Base-by-base conservation (phyloP, 805 yeast genomes). In the Cyberlindnera mrakii region DNA sequence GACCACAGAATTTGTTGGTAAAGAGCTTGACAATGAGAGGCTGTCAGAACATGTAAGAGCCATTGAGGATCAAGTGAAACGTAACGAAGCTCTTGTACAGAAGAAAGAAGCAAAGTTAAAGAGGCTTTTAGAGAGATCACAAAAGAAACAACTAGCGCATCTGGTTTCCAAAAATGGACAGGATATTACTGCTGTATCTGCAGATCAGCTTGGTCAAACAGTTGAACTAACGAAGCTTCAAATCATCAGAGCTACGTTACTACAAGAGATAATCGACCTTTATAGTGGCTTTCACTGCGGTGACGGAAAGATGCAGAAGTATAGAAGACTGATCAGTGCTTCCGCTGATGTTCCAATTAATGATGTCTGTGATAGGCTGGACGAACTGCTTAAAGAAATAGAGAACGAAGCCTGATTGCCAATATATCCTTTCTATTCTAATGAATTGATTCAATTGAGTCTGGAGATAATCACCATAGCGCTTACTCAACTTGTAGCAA, bases 341-440 rank as follows among this genome's bases (percentile, higher is more conserved):
- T 77, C 87, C 49, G 81, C 89, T 39, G 86, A 80, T 35, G 74
- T 85, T 44, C 76, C 77, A 10, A 72, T 80, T 18, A 76, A 75
- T 49, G 85, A 82, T 51, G 84, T 84, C 33, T 87, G 82, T 56
- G 75, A 73, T 37, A 74, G 80, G 48, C 66, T 83, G 41, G 83
- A 81, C 54, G 83, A 80, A 7, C 78, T 83, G 38, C 66, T 66
- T 35, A 51, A 62, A n/a, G 59, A 56, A 36, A 52, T 57, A 33
- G 57, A 55, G 29, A 41, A 39, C 29, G 49, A 33, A 15, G 11
- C 33, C 5, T 33, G 38, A 40, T 16, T 7, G n/a, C 11, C 8
- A 15, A n/a, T 33, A 33, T 33, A 10, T 10, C 7, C 14, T 15
- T 10, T 7, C 16, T 5, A 13, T 15, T 30, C 8, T 30, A 30